Conservation (phyloP, 2,329 filamentous ascomycete genomes). For the Blastomyces silverae region DNA sequence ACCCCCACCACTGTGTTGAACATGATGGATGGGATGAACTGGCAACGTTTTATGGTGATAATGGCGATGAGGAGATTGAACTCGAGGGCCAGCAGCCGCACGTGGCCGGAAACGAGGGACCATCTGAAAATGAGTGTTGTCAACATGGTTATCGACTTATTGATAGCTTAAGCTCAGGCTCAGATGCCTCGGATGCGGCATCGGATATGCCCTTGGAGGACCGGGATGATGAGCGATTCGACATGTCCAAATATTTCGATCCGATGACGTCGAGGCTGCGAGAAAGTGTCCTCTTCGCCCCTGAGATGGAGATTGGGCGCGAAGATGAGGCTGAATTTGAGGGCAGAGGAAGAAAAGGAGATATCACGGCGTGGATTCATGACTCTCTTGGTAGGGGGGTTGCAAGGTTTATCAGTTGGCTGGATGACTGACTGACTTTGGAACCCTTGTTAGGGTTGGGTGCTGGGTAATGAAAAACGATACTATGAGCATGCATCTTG, state of each 20-base stretch:
- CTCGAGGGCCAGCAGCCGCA: background rate
- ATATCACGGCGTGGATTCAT: background rate
- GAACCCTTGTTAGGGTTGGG: no score
- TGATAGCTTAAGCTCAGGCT: background rate
- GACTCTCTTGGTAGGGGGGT: background rate
- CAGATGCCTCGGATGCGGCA: background rate
- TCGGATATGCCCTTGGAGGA: background rate
- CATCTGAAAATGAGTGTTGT: no score
- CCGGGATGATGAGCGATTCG: background rate
- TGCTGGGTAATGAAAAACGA: no score
- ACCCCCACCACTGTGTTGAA: background rate
- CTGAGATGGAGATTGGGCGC: constrained; percentile 15
- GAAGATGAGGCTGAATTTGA: constrained; percentile 3
- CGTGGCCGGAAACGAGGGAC: background rate
- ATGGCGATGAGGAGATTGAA: background rate
- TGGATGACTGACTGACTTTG: background rate
- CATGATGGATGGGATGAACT: background rate
- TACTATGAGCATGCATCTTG: no score
- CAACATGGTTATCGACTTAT: background rate
- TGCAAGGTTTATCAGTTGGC: background rate
- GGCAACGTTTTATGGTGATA: no score
- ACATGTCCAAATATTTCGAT: constrained; percentile 24
- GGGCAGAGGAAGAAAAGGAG: background rate
- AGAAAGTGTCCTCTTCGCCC: constrained; percentile 15
- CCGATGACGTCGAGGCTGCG: constrained; percentile 19